phyloP scores from a whole-genome alignment of 208 protist genomes.

The Trypanosoma cruzi region DNA sequence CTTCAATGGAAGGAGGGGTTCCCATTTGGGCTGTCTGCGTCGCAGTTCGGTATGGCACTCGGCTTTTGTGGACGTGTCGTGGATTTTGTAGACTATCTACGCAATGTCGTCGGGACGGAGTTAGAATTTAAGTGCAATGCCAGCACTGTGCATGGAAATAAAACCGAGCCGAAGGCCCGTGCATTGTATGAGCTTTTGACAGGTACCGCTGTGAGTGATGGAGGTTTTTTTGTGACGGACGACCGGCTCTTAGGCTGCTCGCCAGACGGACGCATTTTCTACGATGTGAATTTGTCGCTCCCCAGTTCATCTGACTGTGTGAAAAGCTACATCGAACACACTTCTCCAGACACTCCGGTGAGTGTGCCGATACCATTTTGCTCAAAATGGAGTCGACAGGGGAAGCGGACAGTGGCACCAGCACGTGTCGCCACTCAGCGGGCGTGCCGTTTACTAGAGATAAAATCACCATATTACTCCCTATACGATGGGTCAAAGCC shows the following conservation, averaged over 20 bases:
- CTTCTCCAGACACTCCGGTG: background rate
- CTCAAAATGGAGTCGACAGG: slow-evolving; percentile 25
- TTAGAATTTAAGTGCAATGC: slow-evolving; percentile 85
- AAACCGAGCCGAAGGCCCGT: slow-evolving; percentile 80
- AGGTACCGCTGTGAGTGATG: slow-evolving; percentile 60
- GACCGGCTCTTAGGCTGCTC: slow-evolving; percentile 79
- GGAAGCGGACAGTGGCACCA: background rate
- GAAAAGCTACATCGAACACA: background rate
- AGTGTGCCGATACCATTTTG: slow-evolving; percentile 55
- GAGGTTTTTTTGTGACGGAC: slow-evolving; percentile 76
- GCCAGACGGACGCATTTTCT: slow-evolving; percentile 76
- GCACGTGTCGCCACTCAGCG: background rate
- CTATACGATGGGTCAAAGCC: slow-evolving; percentile 67
- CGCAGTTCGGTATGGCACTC: slow-evolving; percentile 87
- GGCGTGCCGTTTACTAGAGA: slow-evolving; percentile 70
- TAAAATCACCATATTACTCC: slow-evolving; percentile 79
- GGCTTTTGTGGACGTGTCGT: slow-evolving; percentile 78
- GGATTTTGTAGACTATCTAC: slow-evolving; percentile 83
- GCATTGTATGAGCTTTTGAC: slow-evolving; percentile 87
- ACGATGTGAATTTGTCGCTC: slow-evolving; percentile 5
- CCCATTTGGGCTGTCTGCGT: slow-evolving; percentile 76
- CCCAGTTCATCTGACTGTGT: background rate
- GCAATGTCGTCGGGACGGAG: slow-evolving; percentile 73
- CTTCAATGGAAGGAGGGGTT: slow-evolving; percentile 53
- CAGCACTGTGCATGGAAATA: slow-evolving; percentile 77